Conservation (phyloP, 2,329 filamentous ascomycete species). For the Aspergillus floridensis region DNA sequence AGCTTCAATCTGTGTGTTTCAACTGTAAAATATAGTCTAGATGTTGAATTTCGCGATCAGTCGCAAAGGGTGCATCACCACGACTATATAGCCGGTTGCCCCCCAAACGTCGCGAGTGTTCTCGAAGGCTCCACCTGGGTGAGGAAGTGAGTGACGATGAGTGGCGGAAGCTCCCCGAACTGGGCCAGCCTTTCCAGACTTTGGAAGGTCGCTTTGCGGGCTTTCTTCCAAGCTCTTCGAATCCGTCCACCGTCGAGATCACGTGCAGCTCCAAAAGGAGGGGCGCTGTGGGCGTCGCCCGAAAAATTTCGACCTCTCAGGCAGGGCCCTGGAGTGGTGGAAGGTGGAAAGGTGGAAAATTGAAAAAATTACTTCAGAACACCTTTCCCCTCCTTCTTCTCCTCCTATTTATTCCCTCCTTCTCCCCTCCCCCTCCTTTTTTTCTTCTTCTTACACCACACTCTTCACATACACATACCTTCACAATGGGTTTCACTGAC, state of each 20-base stretch:
- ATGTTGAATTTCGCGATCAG: neutral
- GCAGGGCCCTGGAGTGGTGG: constrained; percentile 8
- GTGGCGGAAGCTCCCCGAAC: constrained; percentile 32
- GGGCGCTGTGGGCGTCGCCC: constrained; percentile 21
- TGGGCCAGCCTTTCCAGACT: constrained; percentile 8
- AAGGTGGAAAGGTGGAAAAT: no score
- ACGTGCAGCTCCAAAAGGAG: constrained; percentile 29
- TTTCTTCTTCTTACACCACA: constrained; percentile 21
- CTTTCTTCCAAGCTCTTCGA: constrained; percentile 7
- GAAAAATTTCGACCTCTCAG: constrained; percentile 24
- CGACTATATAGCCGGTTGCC: constrained; percentile 14
- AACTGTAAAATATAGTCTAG: neutral
- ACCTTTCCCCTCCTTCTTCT: constrained; percentile 28
- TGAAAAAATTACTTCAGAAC: constrained; percentile 32
- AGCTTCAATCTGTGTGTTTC: neutral
- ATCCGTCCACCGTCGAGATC: constrained; percentile 29
- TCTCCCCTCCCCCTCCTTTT: constrained; percentile 17
- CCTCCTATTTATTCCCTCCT: constrained; percentile 24
- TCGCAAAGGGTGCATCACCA: neutral
- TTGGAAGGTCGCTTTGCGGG: no score
- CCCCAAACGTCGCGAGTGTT: constrained; percentile 20
- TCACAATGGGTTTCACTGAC: constrained; percentile 66
- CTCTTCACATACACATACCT: constrained; percentile 18
- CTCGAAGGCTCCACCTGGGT: constrained; percentile 37
- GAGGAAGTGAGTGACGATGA: constrained; percentile 16